Percentiles rank a stretch among this genome's conserved stretches.
phyloP scores from a whole-genome alignment of 2,329 filamentous ascomycete species.

The Sclerotinia borealis region DNA sequence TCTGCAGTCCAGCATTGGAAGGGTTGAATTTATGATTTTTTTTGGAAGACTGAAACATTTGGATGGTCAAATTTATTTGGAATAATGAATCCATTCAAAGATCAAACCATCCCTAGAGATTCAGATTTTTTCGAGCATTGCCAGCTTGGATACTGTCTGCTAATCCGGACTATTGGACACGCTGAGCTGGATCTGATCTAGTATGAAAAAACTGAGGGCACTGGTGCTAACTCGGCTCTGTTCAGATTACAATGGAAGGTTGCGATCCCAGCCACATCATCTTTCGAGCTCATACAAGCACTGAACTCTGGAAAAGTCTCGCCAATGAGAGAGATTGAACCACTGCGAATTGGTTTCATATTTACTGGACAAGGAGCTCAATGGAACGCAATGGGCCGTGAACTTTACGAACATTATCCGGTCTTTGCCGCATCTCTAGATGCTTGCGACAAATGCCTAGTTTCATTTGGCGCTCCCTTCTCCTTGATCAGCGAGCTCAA shows the following conservation, averaged over 20 bases:
- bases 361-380: slow-evolving; percentile 24
- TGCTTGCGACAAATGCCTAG: slow-evolving; percentile 27
- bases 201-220: not conserved
- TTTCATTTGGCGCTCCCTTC: slow-evolving; percentile 28
- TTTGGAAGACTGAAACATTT: too few relatives aligned
- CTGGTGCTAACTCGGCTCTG: not conserved
- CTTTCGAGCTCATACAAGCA: slow-evolving; percentile 26
- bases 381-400: slow-evolving; percentile 23
- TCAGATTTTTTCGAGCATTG: too few relatives aligned
- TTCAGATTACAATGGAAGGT: slow-evolving; percentile 25
- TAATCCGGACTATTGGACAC: too few relatives aligned
- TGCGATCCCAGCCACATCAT: slow-evolving; percentile 22
- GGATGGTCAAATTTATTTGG: too few relatives aligned
- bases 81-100: too few relatives aligned
- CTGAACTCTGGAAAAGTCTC: slow-evolving; percentile 32
- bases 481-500: slow-evolving; percentile 29
- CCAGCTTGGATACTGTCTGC: too few relatives aligned
- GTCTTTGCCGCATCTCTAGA: slow-evolving; percentile 33
- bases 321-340: slow-evolving; percentile 21
- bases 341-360: slow-evolving; percentile 15
- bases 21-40: too few relatives aligned
- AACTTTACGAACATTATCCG: slow-evolving; percentile 25
- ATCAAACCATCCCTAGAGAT: too few relatives aligned
- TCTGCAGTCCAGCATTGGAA: too few relatives aligned
- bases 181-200: not conserved